phyloP scores from a whole-genome alignment of 2,329 filamentous ascomycete genomes.

The Zalaria sp. region DNA sequence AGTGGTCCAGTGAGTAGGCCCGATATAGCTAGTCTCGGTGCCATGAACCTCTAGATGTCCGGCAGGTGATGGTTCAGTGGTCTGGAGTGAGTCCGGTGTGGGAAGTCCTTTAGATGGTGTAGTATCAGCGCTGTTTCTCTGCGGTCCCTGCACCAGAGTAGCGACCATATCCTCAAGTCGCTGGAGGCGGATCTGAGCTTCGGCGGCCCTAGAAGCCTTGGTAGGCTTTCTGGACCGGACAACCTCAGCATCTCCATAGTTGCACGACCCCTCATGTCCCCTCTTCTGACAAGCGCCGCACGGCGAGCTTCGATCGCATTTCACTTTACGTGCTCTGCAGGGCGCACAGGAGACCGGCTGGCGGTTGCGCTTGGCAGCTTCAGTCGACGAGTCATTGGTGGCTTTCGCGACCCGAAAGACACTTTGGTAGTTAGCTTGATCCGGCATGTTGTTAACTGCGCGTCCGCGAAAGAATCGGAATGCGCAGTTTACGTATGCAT shows the following conservation, averaged over 20 bases:
- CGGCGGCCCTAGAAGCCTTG: not conserved
- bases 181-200: constrained; percentile 1
- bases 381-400: no score
- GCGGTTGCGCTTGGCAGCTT: constrained; percentile 2
- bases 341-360: constrained; percentile 1
- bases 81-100: no score
- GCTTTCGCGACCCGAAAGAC: no score
- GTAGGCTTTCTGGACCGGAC: not conserved
- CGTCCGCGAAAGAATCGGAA: no score
- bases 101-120: not conserved
- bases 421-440: no score
- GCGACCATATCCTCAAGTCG: constrained; percentile 4
- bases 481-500: no score
- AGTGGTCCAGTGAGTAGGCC: constrained; percentile 3
- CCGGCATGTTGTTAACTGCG: no score
- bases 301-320: constrained; percentile 2
- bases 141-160: not conserved
- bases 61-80: not conserved
- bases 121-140: not conserved
- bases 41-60: constrained; percentile 3
- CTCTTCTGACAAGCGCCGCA: constrained; percentile 1
- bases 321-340: constrained; percentile 1
- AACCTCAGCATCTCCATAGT: not conserved
- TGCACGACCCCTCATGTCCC: not conserved
- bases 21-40: constrained; percentile 2